These are phyloP conservation scores for Candida buenavistaensis DNA, from an alignment of 1,139 yeast species.

Conservation along the genomic window DNA sequence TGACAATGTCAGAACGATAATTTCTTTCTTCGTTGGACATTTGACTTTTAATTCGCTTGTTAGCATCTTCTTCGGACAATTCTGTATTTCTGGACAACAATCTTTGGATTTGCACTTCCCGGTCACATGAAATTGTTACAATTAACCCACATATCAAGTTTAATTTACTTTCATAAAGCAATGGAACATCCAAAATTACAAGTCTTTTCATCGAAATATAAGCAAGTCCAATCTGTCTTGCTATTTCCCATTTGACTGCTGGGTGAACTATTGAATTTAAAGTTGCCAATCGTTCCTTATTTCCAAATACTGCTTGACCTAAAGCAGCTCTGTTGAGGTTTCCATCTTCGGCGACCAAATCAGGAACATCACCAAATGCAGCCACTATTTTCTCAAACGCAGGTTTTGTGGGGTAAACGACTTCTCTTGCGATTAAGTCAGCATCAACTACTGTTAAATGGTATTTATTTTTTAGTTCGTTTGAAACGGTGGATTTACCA, in stretches of 20 bases:
- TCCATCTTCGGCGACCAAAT: conserved; percentile 53
- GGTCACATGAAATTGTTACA: conserved; percentile 65
- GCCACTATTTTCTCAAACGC: conserved; percentile 68
- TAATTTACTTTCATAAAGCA: conserved; percentile 78
- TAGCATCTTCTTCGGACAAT: conserved; percentile 64
- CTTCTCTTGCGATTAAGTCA: conserved; percentile 81
- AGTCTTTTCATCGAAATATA: conserved; percentile 52
- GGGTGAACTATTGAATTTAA: conserved; percentile 88
- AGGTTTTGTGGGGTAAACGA: conserved; percentile 74
- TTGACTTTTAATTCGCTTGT: conserved; percentile 73
- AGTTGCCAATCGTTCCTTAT: conserved; percentile 50
- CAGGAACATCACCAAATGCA: conserved; percentile 59
- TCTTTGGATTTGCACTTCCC: conserved; percentile 60
- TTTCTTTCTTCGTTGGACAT: conserved; percentile 64
- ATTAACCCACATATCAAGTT: conserved; percentile 71
- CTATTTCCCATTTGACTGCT: conserved; percentile 72
- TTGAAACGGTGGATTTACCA: conserved; percentile 91
- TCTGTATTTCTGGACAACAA: conserved; percentile 67
- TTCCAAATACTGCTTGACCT: conserved; percentile 78
- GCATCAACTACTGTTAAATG: conserved; percentile 76
- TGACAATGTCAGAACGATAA: conserved; percentile 60
- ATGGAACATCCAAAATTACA: conserved; percentile 85
- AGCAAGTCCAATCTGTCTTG: conserved; percentile 54
- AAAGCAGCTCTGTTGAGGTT: conserved; percentile 67
- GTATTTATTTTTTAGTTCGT: conserved; percentile 50